These are phyloP conservation scores for Isatis tinctoria DNA, from an alignment of 345 rosid species.

Conservation along the genomic window DNA sequence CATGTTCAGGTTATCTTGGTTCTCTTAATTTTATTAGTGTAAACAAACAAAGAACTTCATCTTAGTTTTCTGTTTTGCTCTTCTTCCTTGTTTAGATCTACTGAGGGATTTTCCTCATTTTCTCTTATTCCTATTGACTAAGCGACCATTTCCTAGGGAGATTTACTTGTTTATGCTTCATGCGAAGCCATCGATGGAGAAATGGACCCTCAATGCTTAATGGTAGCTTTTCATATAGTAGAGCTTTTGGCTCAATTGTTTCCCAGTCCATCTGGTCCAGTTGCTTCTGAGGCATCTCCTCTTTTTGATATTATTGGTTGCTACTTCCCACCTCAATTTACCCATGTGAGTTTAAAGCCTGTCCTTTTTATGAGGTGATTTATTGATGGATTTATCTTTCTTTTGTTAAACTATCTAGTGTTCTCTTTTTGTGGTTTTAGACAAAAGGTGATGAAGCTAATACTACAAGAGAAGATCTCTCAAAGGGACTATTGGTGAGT, in stretches of 20 bases:
- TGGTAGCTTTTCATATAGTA: conserved; percentile 71
- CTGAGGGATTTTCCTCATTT: background rate
- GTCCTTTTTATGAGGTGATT: conserved; percentile 2
- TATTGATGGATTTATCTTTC: background rate
- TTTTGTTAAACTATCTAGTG: background rate
- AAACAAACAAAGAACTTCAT: background rate
- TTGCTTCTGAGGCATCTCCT: conserved; percentile 50
- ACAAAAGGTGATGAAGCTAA: conserved; percentile 50
- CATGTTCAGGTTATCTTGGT: background rate
- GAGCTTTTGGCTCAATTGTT: conserved; percentile 56
- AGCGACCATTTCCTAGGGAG: conserved; percentile 42
- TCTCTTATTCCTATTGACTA: background rate
- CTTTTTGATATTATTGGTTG: conserved; percentile 62
- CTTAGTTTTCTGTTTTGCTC: background rate
- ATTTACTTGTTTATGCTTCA: conserved; percentile 50
- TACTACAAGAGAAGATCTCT: conserved; percentile 69
- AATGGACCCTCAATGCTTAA: conserved; percentile 86
- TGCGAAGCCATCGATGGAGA: conserved; percentile 83
- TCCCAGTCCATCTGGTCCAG: conserved; percentile 65
- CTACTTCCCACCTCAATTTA: conserved; percentile 90
- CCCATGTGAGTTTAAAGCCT: conserved; percentile 65
- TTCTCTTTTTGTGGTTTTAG: conserved; percentile 34
- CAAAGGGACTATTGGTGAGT: conserved; percentile 73
- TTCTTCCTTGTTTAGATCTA: background rate
- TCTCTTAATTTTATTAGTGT: background rate